Evolutionary conservation across 2,329 filamentous ascomycete species (phyloP).

Genomic region (Xylariales sp.): DNA sequence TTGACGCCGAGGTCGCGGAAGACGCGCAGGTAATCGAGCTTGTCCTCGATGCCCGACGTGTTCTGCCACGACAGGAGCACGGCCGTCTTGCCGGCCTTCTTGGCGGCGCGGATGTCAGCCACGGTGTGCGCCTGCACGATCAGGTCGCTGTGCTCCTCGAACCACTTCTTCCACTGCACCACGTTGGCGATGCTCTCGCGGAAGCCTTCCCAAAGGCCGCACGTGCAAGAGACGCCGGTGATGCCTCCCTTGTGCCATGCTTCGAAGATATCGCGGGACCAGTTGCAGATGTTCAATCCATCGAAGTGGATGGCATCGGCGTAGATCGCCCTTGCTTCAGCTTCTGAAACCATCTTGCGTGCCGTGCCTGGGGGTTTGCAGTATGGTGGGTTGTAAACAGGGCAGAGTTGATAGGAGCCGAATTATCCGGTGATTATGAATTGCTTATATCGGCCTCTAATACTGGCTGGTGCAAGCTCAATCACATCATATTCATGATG

Average conservation of each 20-base stretch:
- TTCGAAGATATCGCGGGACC: conserved; percentile 32
- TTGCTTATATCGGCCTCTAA: too few species aligned
- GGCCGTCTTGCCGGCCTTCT: conserved; percentile 29
- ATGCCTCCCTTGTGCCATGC: conserved; percentile 32
- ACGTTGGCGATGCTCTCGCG: conserved; percentile 31
- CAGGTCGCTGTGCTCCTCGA: conserved; percentile 32
- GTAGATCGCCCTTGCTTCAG: conserved; percentile 30
- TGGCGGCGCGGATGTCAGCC: conserved; percentile 30
- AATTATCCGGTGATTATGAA: too few species aligned
- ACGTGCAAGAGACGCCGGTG: conserved; percentile 35
- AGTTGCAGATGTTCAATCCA: conserved; percentile 35
- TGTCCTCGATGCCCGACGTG: conserved; percentile 34
- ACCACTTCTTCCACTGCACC: conserved; percentile 37
- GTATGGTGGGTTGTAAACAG: too few species aligned
- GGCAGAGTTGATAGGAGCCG: too few species aligned
- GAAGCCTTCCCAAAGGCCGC: conserved; percentile 34
- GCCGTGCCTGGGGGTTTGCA: too few species aligned
- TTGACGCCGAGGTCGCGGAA: conserved; percentile 34
- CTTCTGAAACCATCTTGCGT: conserved; percentile 28
- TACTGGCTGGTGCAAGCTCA: too few species aligned
- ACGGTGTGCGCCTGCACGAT: conserved; percentile 32
- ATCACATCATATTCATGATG: too few species aligned
- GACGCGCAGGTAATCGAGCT: conserved; percentile 31
- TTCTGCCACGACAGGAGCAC: conserved; percentile 36
- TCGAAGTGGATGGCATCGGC: conserved; percentile 32